These are phyloP conservation scores for Rhodotorula paludigena DNA, from an alignment of 768 basidiomycete species.

Conservation along the genomic window DNA sequence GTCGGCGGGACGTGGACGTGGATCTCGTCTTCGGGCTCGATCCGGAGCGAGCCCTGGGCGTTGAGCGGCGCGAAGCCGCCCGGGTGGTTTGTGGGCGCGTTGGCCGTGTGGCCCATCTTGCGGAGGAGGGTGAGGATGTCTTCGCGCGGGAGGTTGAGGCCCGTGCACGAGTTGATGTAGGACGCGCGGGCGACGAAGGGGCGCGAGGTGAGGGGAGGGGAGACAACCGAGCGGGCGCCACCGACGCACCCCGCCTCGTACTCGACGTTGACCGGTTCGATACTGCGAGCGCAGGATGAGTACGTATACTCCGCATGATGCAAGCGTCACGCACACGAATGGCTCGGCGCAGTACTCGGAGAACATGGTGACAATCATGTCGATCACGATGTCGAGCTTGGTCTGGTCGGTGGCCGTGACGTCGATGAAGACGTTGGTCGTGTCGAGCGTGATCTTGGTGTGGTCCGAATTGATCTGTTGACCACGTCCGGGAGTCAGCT, in stretches of 20 bases:
- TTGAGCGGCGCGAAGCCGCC: constrained; percentile 23
- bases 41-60: constrained; percentile 19
- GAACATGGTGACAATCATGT: constrained; percentile 96
- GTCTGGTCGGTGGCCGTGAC: constrained; percentile 94
- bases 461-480: constrained; percentile 78
- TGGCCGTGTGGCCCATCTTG: constrained; percentile 71
- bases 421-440: constrained; percentile 91
- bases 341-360: constrained; percentile 89
- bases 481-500: background rate
- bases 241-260: constrained; percentile 60
- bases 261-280: constrained; percentile 85
- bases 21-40: constrained; percentile 57
- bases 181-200: constrained; percentile 70
- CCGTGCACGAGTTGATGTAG: constrained; percentile 94
- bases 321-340: constrained; percentile 64
- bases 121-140: constrained; percentile 68
- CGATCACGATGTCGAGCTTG: constrained; percentile 90
- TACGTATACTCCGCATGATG: background rate
- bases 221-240: constrained; percentile 62
- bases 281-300: constrained; percentile 52
- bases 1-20: constrained; percentile 79
- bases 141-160: constrained; percentile 62
- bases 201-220: constrained; percentile 73
- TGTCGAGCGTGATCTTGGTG: constrained; percentile 92
- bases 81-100: constrained; percentile 55